phyloP scores from a whole-genome alignment of 1,284 basidiomycete genomes.

The Afroboletus lepidellus region DNA sequence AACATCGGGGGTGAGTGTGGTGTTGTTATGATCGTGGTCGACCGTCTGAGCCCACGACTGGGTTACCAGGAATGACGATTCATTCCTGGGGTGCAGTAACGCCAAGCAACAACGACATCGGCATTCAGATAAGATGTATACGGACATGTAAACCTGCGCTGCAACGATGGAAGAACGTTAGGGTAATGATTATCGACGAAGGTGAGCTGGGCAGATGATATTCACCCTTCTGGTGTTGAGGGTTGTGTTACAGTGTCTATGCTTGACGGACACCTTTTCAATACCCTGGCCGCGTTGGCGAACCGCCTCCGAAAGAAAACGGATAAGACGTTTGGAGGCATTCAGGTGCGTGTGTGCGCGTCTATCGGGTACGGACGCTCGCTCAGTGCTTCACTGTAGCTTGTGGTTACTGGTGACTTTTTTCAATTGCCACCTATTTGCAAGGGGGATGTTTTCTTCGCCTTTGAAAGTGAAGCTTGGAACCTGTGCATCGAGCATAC shows the following conservation, averaged over 20 bases:
- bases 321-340: constrained; percentile 72
- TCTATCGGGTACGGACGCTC: neutral
- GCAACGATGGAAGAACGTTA: constrained; percentile 60
- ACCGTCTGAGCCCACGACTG: neutral
- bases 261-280: constrained; percentile 77
- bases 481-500: constrained; percentile 61
- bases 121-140: constrained; percentile 51
- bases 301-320: constrained; percentile 52
- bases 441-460: constrained; percentile 46
- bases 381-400: constrained; percentile 24
- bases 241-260: constrained; percentile 64
- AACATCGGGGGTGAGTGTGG: constrained; percentile 68
- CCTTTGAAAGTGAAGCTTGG: constrained; percentile 82
- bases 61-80: constrained; percentile 51
- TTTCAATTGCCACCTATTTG: constrained; percentile 84
- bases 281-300: constrained; percentile 59
- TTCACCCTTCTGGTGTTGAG: neutral
- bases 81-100: constrained; percentile 83
- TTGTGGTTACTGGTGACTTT: constrained; percentile 86
- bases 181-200: constrained; percentile 84
- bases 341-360: constrained; percentile 52
- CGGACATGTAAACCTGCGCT: constrained; percentile 56
- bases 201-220: constrained; percentile 38
- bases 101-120: constrained; percentile 57
- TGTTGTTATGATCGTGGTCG: neutral